Evolutionary conservation across 2,329 filamentous ascomycete species (phyloP).

Genomic region (Colletotrichum godetiae): DNA sequence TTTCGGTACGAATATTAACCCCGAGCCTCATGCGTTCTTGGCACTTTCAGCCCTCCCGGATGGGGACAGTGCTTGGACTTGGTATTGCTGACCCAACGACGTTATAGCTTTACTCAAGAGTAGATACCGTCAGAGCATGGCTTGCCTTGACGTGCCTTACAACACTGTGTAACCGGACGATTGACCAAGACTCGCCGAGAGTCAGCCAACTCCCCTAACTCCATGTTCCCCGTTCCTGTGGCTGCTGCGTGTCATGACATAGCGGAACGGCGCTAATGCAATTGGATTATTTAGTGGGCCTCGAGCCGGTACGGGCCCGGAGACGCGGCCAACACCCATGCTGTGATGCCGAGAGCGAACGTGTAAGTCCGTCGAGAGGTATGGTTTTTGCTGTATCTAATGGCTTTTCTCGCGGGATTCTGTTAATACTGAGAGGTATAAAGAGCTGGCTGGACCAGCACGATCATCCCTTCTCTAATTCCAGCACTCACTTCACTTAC

Average conservation of each 20-base stretch:
- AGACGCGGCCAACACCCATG: neutral
- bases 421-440: neutral
- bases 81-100: too few relatives aligned
- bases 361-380: neutral
- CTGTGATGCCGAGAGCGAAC: neutral
- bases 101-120: neutral
- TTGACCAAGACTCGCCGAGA: conserved; percentile 14
- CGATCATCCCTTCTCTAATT: neutral
- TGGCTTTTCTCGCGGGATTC: neutral
- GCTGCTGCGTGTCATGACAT: neutral
- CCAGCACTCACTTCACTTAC: neutral
- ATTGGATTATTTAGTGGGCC: conserved; percentile 13
- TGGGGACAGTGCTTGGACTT: neutral
- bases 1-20: too few relatives aligned
- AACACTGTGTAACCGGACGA: too few relatives aligned
- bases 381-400: neutral
- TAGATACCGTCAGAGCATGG: too few relatives aligned
- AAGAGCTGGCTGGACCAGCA: neutral
- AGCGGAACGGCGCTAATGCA: conserved; percentile 9
- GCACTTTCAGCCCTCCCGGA: neutral
- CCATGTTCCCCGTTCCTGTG: neutral
- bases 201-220: conserved; percentile 45
- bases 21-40: neutral
- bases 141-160: neutral
- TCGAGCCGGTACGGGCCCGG: neutral